phyloP scores from a whole-genome alignment of 2,329 filamentous ascomycete species.

The Monosporascus sp. region DNA sequence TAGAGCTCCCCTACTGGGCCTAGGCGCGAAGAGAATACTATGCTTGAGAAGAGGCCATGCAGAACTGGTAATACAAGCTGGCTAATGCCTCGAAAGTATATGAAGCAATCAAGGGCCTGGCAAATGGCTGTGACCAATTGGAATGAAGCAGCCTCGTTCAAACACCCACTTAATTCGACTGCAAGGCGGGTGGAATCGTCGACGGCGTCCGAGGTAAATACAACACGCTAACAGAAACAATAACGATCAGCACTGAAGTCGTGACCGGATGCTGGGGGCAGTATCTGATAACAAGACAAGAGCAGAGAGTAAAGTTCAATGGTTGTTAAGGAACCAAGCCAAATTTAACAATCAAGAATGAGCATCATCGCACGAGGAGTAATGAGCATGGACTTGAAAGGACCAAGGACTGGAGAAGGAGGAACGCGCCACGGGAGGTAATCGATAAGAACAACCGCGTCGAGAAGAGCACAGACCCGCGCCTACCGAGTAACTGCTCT shows the following conservation, averaged over 20 bases:
- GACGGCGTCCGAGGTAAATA: not conserved
- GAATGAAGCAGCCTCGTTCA: not conserved
- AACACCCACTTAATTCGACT: not conserved
- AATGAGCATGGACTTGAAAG: not conserved
- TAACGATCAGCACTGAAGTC: not conserved
- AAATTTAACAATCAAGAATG: not conserved
- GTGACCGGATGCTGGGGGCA: not conserved
- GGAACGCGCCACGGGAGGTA: not conserved
- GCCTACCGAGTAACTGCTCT: not conserved
- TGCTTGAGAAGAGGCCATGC: conserved; percentile 7
- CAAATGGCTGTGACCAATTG: not conserved
- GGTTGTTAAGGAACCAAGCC: not conserved
- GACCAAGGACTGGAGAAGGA: not conserved
- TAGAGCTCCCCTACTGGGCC: conserved; percentile 4
- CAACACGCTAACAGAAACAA: not conserved
- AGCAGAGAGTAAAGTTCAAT: not conserved
- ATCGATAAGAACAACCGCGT: not conserved
- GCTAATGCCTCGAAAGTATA: not conserved
- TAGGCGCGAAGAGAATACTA: not conserved
- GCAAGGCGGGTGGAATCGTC: not conserved
- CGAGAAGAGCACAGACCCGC: not conserved
- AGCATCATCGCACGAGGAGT: not conserved
- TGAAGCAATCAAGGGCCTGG: no score
- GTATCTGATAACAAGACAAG: not conserved
- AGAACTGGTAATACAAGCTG: not conserved